Evolutionary conservation across 345 rosid genomes (phyloP), one percentile per base, ranked within the genome.

Genomic region (Eucalyptus pauciflora): DNA sequence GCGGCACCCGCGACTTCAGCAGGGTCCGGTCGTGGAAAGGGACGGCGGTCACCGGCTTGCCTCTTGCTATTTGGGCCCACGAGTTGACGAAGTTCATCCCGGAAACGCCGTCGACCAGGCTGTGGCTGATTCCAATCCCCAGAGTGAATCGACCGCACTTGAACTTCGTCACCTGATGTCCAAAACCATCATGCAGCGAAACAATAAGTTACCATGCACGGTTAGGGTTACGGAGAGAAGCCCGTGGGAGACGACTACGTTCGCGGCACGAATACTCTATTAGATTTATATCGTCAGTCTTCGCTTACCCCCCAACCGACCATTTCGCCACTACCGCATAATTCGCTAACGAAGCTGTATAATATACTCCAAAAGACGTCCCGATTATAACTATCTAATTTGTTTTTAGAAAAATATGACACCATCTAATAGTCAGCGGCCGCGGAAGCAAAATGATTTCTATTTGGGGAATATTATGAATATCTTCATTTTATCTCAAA

Each of bases 111-210:
- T 92, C 93, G 51, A 91, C 91, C 89, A 92, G 87, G 20, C 91
- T 88, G 86, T 92, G 93, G 80, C 88, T 92, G 71, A 87, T 85
- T 45, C 90, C 86, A 48, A 90, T 86, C 37, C 93, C 93, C 45
- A 91, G 89, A 6, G 85, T 80, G 86, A 92, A 92, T 86, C 93
- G 92, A 80, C 93, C 93, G 17, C 91, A 91, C 83, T 81, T 91
- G 91, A 92, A 92, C 50, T 91, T 92, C 15, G 92, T 92, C 85
- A 92, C 92, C 93, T 92, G 33, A 49, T 54, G 16, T 50, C 48
- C 50, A 51, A 46, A 48, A 67, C 33, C 29, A 64, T 69, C 41
- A 48, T 7, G 71, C n/a, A 52, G 24, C 25, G 62, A 76, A 88
- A 31, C 18, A 88, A 13, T 52, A 52, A 58, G 64, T 24, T 9